Evolutionary conservation across 805 yeast species (phyloP).

Genomic region (Starmerella sp.): DNA sequence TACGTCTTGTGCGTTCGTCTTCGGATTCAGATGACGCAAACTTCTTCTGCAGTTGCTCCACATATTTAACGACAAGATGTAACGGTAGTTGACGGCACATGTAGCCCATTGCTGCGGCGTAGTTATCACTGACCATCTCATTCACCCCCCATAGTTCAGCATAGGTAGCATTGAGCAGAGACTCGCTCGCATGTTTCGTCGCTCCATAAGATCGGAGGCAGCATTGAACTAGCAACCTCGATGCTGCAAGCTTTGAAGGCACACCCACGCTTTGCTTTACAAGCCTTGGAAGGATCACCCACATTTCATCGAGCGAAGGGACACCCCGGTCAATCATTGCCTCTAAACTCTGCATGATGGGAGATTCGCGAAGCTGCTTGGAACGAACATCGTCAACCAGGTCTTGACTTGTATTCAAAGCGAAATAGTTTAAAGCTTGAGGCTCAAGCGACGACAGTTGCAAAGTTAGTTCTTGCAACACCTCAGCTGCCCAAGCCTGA

Average conservation of each 20-base stretch:
- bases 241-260: slow-evolving; percentile 82
- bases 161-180: slow-evolving; percentile 44
- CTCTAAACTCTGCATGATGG: slow-evolving; percentile 80
- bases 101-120: slow-evolving; percentile 72
- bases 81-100: slow-evolving; percentile 51
- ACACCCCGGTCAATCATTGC: slow-evolving; percentile 46
- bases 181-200: slow-evolving; percentile 45
- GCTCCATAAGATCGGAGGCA: slow-evolving; percentile 38
- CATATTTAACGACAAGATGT: slow-evolving; percentile 43
- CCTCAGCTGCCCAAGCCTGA: slow-evolving; percentile 54
- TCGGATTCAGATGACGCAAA: slow-evolving; percentile 37
- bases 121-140: slow-evolving; percentile 60
- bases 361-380: slow-evolving; percentile 65
- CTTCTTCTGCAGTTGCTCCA: slow-evolving; percentile 38
- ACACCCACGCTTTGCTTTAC: slow-evolving; percentile 69
- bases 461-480: slow-evolving; percentile 56
- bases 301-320: slow-evolving; percentile 20
- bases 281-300: slow-evolving; percentile 36
- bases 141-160: slow-evolving; percentile 59
- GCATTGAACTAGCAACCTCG: slow-evolving; percentile 56
- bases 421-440: slow-evolving; percentile 71
- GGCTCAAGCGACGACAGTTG: slow-evolving; percentile 86
- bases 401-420: slow-evolving; percentile 52
- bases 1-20: slow-evolving; percentile 21
- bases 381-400: slow-evolving; percentile 63